A percentile compares a stretch with the other conserved stretches of the same genome.
These are phyloP conservation scores for Mucor lusitanicus DNA, from an alignment of 371 early-diverging fungal species.

Conservation along the genomic window DNA sequence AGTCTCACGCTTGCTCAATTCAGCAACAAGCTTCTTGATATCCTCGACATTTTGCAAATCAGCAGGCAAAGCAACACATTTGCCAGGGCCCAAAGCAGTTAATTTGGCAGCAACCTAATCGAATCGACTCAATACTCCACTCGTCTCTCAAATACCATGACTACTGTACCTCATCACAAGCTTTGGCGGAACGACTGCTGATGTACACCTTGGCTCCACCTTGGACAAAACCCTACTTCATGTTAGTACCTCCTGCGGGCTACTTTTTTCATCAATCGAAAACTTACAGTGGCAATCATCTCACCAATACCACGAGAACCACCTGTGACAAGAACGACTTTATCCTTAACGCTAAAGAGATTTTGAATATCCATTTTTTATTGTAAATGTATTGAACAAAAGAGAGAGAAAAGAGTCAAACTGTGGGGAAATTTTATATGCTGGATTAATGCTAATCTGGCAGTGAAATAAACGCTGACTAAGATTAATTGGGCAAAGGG, in stretches of 20 bases:
- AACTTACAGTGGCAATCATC: slow-evolving; percentile 65
- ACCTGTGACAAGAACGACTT: slow-evolving; percentile 91
- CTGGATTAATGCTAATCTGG: neutral
- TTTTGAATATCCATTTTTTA: slow-evolving; percentile 51
- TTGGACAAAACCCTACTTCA: slow-evolving; percentile 63
- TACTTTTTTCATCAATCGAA: neutral
- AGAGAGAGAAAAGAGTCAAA: neutral
- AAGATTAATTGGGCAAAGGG: neutral
- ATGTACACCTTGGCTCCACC: slow-evolving; percentile 82
- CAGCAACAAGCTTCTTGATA: slow-evolving; percentile 58
- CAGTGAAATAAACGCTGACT: slow-evolving; percentile 7
- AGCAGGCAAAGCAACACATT: slow-evolving; percentile 75
- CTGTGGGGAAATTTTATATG: slow-evolving; percentile 10
- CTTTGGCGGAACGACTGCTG: slow-evolving; percentile 63
- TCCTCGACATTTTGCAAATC: slow-evolving; percentile 74
- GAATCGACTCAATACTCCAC: neutral
- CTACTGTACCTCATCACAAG: slow-evolving; percentile 57
- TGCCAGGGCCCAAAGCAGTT: slow-evolving; percentile 65
- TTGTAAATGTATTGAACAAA: neutral
- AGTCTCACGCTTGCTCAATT: slow-evolving; percentile 61
- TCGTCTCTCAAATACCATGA: neutral
- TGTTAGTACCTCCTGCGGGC: neutral
- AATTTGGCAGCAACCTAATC: slow-evolving; percentile 56
- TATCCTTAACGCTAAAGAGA: slow-evolving; percentile 81
- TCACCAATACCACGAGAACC: slow-evolving; percentile 81